Evolutionary conservation across 495 filamentous ascomycete species (phyloP), one percentile per base, ranked within the genome.

Genomic region (Aspergillus egyptiacus): DNA sequence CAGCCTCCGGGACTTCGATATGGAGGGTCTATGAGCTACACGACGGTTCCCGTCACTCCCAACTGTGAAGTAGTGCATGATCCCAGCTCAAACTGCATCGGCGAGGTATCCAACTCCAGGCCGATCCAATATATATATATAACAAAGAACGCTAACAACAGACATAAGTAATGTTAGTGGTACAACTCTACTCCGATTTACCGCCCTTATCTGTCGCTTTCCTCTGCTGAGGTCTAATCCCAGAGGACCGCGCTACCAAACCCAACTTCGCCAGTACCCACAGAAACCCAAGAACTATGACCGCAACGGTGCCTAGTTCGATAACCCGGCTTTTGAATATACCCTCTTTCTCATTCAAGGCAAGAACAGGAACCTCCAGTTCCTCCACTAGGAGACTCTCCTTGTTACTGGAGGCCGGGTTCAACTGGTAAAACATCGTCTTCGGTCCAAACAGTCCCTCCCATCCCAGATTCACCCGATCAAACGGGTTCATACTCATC

Each of bases 351-450:
- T 61, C 50, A 11, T 46, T 25, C 19, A 70, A 50, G 10, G 51
- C 54, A 58, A 96, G 65, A 23, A 96, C 90, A 0, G 93, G 93
- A 7, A 93, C 87, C 23, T 68, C 66, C 15, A 95, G 52, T 33
- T 64, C 62, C 66, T 82, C 83, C 13, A 82, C 71, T 20, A 89
- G 66, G 19, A 56, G 55, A 13, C 59, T 57, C 14, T 62, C 62
- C 11, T 38, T 35, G n/a, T 42, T 62, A 17, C 41, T 58, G 17
- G 75, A 59, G 17, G 61, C 50, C 6, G 90, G 88, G 35, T 79
- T 73, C 2, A 95, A 66, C 60, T 96, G 89, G 68, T 89, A 94
- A 64, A 95, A 98, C 66, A 89, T 75, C 0, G 89, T 95, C 37
- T 78, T 72, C 15, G 82, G 77, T 3, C 80, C 83, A 62, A 98